Evolutionary conservation across 2,329 filamentous ascomycete genomes (phyloP).

Genomic region (Colletotrichum sp.): DNA sequence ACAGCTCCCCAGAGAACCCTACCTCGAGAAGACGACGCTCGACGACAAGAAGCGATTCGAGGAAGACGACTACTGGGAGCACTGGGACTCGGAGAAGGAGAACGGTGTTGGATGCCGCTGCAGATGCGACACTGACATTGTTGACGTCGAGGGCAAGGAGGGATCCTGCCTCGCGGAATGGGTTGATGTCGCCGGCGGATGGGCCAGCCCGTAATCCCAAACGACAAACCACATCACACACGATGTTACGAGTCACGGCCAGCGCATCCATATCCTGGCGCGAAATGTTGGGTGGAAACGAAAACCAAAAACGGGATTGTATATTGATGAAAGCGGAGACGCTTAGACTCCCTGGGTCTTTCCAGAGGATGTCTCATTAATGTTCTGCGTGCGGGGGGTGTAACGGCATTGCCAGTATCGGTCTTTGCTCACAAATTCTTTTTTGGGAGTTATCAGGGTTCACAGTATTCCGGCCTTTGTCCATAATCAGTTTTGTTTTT

Average conservation of each 20-base stretch:
- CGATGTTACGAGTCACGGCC: conserved; percentile 16
- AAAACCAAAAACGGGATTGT: conserved; percentile 10
- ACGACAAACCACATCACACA: not conserved
- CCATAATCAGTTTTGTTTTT: conserved; percentile 18
- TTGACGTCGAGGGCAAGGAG: conserved; percentile 96
- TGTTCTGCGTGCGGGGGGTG: conserved; percentile 2
- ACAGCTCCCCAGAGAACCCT: conserved; percentile 82
- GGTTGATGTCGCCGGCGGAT: conserved; percentile 96
- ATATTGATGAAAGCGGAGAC: conserved; percentile 19
- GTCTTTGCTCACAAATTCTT: conserved; percentile 8
- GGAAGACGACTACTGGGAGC: conserved; percentile 96
- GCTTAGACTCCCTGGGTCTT: not conserved
- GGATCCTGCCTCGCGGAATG: conserved; percentile 94
- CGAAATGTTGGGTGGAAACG: not conserved
- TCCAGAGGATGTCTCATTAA: conserved; percentile 12
- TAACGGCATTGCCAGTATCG: conserved; percentile 15
- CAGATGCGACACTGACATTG: conserved; percentile 95
- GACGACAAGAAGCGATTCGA: conserved; percentile 86
- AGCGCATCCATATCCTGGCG: conserved; percentile 1
- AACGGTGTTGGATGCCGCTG: conserved; percentile 97
- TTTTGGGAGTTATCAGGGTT: conserved; percentile 19
- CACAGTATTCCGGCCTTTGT: conserved; percentile 16
- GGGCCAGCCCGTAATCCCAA: conserved; percentile 61
- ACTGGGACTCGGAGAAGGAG: conserved; percentile 85
- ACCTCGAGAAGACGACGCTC: conserved; percentile 78